Percentiles rank a stretch among this genome's conserved stretches.
These are phyloP conservation scores for Cercospora sesami DNA, from an alignment of 2,329 filamentous ascomycete genomes.

Conservation along the genomic window DNA sequence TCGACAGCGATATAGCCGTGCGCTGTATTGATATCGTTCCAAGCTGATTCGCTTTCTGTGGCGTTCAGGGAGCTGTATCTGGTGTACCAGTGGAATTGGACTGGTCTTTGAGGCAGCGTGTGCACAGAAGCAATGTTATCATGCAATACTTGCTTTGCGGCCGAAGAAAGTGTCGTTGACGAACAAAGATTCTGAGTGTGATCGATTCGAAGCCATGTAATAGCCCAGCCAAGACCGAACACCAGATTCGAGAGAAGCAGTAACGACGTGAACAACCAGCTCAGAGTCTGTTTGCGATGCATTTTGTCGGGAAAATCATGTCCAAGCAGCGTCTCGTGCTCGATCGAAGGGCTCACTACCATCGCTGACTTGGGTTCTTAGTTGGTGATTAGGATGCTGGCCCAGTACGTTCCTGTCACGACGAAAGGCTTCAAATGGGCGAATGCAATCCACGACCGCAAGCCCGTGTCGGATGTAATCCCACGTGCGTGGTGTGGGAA, in stretches of 20 bases:
- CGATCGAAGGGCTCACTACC: neutral
- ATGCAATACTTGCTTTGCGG: neutral
- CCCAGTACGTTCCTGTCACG: neutral
- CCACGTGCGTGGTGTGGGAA: neutral
- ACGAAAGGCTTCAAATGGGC: neutral
- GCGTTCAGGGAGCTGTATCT: slow-evolving; percentile 19
- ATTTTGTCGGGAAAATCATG: neutral
- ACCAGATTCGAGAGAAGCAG: slow-evolving; percentile 8
- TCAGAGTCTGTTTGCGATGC: neutral
- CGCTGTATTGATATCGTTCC: slow-evolving; percentile 20
- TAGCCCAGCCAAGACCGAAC: slow-evolving; percentile 2
- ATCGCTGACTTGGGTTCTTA: neutral
- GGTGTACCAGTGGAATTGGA: slow-evolving; percentile 21
- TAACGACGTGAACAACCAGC: neutral
- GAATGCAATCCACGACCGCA: neutral
- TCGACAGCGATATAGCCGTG: slow-evolving; percentile 22
- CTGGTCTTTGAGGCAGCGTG: slow-evolving; percentile 6
- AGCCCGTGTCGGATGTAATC: neutral
- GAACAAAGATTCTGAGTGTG: neutral
- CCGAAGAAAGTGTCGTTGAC: neutral
- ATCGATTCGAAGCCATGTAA: neutral
- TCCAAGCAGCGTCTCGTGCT: neutral
- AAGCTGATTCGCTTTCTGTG: slow-evolving; percentile 15
- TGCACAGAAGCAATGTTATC: neutral
- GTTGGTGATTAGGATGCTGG: neutral